Base-by-base conservation (phyloP, 225 moss, liverwort and hornwort genomes). In the Climacium dendroides region DNA sequence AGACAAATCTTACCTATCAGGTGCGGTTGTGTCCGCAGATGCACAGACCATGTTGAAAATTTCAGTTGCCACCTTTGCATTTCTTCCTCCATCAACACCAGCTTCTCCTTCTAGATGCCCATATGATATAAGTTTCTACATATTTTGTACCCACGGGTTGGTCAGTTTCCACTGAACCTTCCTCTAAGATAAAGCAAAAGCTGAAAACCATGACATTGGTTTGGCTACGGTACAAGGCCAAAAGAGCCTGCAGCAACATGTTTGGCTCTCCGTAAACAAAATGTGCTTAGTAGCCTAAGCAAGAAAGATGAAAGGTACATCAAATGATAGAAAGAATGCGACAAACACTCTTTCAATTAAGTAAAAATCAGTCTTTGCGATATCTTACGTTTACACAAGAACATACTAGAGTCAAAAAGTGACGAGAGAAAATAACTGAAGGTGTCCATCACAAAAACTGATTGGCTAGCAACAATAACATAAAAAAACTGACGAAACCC, bases 21-120 rank as follows among this genome's bases (percentile, higher is more conserved):
- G 92, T 66, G 98, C 95, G 57, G 95, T 87, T 78, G 95, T 93
- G 85, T 98, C 98, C 78, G 95, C 95, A 71, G 96, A 93, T 70
- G 95, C 92, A 91, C 98, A 98, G 85, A 98, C 98, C 96, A 97
- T 91, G 87, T 95, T 98, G 87, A 98, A 93, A 62, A 98, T 95
- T 85, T 98, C 94, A n/a, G 97, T 97, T 85, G 94, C 94, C 79
- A 93, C 89, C 62, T 89, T 93, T 83, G 89, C 94, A 91, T 97
- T 99, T 85, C 94, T 96, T 80, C 99, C 99, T 88, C 99, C 96
- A 84, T 97, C 96, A 65, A 99, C 81, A 84, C 99, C 99, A 57
- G 97, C 96, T 87, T 97, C 99, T 91, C 99, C 99, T 85, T 95
- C 99, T 87, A 99, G 88, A 89, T 99, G 97, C 74, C 99, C 99